These are phyloP conservation scores for Solanum clarkiae DNA, from an alignment of 257 asterid genomes.

Conservation along the genomic window DNA sequence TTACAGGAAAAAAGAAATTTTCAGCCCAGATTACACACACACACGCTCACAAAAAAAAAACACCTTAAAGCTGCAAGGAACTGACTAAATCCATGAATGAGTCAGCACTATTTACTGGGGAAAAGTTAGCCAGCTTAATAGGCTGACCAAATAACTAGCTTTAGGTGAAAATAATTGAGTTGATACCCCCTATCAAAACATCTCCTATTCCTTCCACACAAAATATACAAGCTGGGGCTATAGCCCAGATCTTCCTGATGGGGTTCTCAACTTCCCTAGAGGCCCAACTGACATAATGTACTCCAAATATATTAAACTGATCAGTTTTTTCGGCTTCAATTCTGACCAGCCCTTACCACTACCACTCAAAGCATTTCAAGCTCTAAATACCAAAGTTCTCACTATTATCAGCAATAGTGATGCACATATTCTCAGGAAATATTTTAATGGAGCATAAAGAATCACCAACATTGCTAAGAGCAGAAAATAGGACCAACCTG, in stretches of 20 bases:
- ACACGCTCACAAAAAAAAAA: neutral
- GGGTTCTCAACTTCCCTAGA: neutral
- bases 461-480: neutral
- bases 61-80: neutral
- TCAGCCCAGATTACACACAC: neutral
- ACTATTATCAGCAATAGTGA: neutral
- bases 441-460: neutral
- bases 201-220: neutral
- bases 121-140: neutral
- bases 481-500: constrained; percentile 38
- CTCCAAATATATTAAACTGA: neutral
- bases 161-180: neutral
- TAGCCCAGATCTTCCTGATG: neutral
- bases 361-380: neutral
- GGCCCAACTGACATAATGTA: neutral
- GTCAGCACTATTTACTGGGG: neutral
- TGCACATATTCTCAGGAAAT: neutral
- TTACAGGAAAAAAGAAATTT: neutral
- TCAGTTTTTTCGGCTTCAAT: neutral
- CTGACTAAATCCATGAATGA: neutral
- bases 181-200: neutral
- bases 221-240: neutral
- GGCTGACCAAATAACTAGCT: neutral
- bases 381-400: neutral
- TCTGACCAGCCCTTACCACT: neutral